phyloP scores from a whole-genome alignment of 2,329 filamentous ascomycete species.

The Penicillium rolfsii region DNA sequence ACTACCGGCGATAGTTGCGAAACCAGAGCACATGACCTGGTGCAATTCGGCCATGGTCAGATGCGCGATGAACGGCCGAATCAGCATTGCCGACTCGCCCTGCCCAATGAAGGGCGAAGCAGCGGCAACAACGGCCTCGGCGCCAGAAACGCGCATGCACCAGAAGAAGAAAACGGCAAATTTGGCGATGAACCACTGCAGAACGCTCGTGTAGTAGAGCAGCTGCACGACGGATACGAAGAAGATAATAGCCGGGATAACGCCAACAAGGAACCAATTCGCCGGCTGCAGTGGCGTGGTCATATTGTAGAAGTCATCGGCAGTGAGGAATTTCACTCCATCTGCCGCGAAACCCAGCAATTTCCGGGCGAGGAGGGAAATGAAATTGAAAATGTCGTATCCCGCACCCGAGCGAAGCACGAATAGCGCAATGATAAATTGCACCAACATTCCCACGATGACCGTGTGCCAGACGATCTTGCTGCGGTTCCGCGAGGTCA shows the following conservation, averaged over 20 bases:
- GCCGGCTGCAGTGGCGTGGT: conserved; percentile 41
- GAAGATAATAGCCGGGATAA: conserved; percentile 93
- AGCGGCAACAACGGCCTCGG: conserved; percentile 90
- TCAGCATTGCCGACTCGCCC: conserved; percentile 90
- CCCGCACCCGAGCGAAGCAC: conserved; percentile 79
- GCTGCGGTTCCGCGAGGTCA: conserved; percentile 71
- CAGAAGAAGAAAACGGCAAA: conserved; percentile 92
- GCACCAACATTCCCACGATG: conserved; percentile 83
- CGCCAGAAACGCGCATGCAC: conserved; percentile 81
- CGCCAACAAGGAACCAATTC: conserved; percentile 72
- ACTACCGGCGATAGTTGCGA: conserved; percentile 88
- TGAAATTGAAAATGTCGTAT: conserved; percentile 89
- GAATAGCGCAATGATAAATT: conserved; percentile 87
- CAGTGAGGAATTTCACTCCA: conserved; percentile 74
- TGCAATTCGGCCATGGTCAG: conserved; percentile 87
- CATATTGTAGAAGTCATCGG: conserved; percentile 34
- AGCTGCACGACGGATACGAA: conserved; percentile 92
- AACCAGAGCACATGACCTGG: conserved; percentile 90
- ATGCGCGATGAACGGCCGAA: conserved; percentile 82
- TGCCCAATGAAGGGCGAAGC: conserved; percentile 94
- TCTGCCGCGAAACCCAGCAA: conserved; percentile 75
- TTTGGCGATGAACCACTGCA: conserved; percentile 90
- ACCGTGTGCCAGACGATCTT: conserved; percentile 71
- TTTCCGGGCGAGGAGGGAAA: conserved; percentile 72
- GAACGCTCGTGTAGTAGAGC: conserved; percentile 74